Evolutionary conservation across 2,329 filamentous ascomycete genomes (phyloP), one percentile per base, ranked within the genome.

Genomic region (Trichoderma hamatum): DNA sequence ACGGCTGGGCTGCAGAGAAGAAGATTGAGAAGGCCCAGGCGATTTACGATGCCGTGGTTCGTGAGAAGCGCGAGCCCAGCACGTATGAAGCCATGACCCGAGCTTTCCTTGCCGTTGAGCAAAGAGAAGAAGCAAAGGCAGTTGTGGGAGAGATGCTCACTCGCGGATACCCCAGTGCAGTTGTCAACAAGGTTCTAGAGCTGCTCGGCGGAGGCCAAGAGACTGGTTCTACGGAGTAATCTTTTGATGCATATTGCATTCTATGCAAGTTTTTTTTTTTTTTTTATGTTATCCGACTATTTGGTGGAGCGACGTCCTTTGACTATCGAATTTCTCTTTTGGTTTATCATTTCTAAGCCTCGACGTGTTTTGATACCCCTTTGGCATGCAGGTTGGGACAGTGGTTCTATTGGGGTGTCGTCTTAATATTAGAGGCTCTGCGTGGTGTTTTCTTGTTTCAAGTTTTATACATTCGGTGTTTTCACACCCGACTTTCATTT

Each of bases 21-120:
- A 87, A 96, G 72, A 92, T 98, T 55, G 81, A 83, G 70, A 94
- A 93, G 80, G 92, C 94, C 21, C 89, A 90, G 76, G 82, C 86
- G 28, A 89, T 97, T 71, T 99, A 97, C 78, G 86, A 92, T 70
- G 85, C 87, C n/a, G 90, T 99, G 3, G 88, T 90, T 10, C 86
- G 88, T 32, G 87, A 89, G 67, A 94, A 90, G 82, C 90, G 96
- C 69, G 96, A 99, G 83, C 96, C 96, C 3, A 97, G 94, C 84
- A 99, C 96, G 5, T 99, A 99, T 79, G 96, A 99, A 82, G 94
- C 95, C 51, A 99, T 99, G 96, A 97, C 94, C 5, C 88, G 96
- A 56, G 96, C 96, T 0, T 97, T 91, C 81, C 88, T 99, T 67
- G 89, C 93, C 13, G 91, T 91, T 3, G 93, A 96, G 77, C 89